Evolutionary conservation across 148 eudicot species (phyloP).

Genomic region (Chenopodium berlandieri): DNA sequence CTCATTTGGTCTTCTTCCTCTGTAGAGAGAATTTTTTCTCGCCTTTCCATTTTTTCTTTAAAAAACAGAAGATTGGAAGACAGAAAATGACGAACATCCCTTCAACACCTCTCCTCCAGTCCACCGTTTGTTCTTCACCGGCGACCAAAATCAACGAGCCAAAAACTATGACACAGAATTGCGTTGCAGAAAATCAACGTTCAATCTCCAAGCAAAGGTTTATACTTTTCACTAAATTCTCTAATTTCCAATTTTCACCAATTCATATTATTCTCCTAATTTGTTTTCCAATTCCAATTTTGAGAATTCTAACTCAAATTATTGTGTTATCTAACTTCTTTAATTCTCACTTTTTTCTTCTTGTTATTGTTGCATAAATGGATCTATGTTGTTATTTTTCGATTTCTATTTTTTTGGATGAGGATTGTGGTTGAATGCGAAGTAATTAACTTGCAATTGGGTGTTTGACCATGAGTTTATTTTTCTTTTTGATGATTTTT

Average conservation of each 20-base stretch:
- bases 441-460: not conserved
- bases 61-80: not conserved
- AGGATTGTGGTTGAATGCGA: too few species aligned
- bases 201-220: constrained; percentile 59
- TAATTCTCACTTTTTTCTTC: not conserved
- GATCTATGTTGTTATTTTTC: not conserved
- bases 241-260: not conserved
- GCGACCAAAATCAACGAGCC: not conserved
- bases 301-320: not conserved
- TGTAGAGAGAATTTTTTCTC: too few species aligned
- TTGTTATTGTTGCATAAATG: not conserved
- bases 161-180: constrained; percentile 37
- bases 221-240: not conserved
- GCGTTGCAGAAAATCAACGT: constrained; percentile 27
- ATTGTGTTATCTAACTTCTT: not conserved
- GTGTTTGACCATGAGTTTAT: not conserved
- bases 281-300: not conserved
- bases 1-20: too few species aligned
- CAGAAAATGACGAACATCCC: not conserved
- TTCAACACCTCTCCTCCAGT: not conserved
- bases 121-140: not conserved
- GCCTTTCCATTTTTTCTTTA: too few species aligned
- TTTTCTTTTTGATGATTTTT: too few species aligned
- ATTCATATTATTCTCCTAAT: not conserved
- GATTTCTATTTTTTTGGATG: too few species aligned